Percentiles rank a stretch among this genome's conserved stretches.
phyloP scores from a whole-genome alignment of 2,329 filamentous ascomycete genomes.

The Apiospora arundinis region DNA sequence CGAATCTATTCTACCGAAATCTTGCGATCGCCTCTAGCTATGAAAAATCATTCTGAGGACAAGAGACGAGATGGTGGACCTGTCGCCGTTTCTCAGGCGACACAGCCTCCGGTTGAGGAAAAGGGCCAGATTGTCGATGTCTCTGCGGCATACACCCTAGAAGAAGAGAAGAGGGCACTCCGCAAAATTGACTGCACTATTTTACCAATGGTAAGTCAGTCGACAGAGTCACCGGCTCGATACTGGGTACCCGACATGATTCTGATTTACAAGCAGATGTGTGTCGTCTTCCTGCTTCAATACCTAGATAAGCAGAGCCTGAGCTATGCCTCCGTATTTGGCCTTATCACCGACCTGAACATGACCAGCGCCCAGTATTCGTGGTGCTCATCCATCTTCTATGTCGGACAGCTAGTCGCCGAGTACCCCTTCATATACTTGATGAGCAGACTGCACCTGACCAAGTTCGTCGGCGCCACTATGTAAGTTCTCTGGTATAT shows the following conservation, averaged over 20 bases:
- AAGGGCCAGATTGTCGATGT: conserved; percentile 26
- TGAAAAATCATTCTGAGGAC: neutral
- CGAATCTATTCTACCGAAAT: neutral
- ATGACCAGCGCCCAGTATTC: conserved; percentile 54
- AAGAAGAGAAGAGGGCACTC: conserved; percentile 41
- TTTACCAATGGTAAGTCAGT: conserved; percentile 33
- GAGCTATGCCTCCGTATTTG: conserved; percentile 54
- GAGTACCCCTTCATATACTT: conserved; percentile 58
- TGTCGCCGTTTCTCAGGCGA: too few species aligned
- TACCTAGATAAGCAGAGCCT: conserved; percentile 57
- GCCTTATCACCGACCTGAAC: conserved; percentile 52
- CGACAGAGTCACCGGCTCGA: neutral
- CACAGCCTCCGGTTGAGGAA: neutral
- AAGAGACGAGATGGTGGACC: neutral
- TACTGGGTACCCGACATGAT: too few species aligned
- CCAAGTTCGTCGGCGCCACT: conserved; percentile 55
- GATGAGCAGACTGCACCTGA: conserved; percentile 55
- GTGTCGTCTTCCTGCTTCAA: conserved; percentile 50
- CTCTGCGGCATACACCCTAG: conserved; percentile 33
- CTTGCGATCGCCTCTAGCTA: neutral
- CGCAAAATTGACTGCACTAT: conserved; percentile 43
- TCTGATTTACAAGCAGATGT: conserved; percentile 36
- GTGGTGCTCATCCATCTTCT: conserved; percentile 55
- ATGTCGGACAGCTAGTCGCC: conserved; percentile 51
- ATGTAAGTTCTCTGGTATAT: conserved; percentile 41